Evolutionary conservation across 1,284 basidiomycete species (phyloP), one percentile per base, ranked within the genome.

Genomic region (Schizopora paradoxa): DNA sequence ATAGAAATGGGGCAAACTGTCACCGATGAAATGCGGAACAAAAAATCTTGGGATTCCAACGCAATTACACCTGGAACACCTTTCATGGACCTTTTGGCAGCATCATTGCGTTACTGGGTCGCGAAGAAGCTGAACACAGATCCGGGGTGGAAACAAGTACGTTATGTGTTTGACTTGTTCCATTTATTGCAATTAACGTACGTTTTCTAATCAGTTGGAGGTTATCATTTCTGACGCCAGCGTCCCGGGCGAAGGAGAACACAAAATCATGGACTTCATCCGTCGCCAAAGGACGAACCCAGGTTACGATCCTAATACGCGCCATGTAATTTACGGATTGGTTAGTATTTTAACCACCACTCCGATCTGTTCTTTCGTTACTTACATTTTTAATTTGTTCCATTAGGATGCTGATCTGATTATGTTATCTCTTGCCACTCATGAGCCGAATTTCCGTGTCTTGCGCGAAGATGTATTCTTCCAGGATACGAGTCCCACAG

Each of bases 211-310:
- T 26, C 55, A 92, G 87, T 74, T 97, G 32, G 83, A 98, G 73
- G 89, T 99, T 52, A 85, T 99, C 54, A 91, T 99, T 51, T 99
- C 96, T 2, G 96, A 99, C 58, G 91, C 95, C 2, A 86, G 88
- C 47, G 96, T 99, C 7, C 95, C 95, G 1, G 95, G 95, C 54
- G 96, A 99, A 67, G 96, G 96, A 61, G 96, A 99, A 66, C 96
- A 99, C 70, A 99, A 99, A 72, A 98, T 99, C 56, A 98, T 99
- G 91, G 96, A 99, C 61, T 97, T 82, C 65, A 96, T 99, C 54
- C 77, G 96, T 49, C 77, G 94, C 39, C 93, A 97, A 60, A 78
- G 96, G 40, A 75, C 77, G 38, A 89, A 96, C 60, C 77, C 82
- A 26, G 85, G 84, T 8, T 87, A 98, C 68, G 87, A 99, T 65